phyloP scores from a whole-genome alignment of 1,284 basidiomycete genomes.

The Fomitopsis betulina region DNA sequence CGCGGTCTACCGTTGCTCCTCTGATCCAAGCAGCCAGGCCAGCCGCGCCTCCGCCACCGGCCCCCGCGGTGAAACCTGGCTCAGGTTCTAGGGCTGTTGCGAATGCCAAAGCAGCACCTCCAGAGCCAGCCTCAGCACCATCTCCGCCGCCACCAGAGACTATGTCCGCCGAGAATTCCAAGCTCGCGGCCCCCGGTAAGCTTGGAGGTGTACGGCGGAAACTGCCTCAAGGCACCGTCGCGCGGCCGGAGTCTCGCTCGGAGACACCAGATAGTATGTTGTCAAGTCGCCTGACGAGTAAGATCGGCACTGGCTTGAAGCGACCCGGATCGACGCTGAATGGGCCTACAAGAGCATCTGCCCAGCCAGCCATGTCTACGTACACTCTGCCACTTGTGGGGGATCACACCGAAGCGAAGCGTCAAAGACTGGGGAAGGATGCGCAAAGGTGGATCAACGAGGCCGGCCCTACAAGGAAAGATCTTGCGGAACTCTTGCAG shows the following conservation, averaged over 20 bases:
- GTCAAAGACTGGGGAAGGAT: slow-evolving; percentile 75
- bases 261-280: slow-evolving; percentile 48
- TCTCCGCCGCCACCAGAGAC: slow-evolving; percentile 18
- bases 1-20: slow-evolving; percentile 79
- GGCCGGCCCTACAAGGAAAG: slow-evolving; percentile 75
- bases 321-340: slow-evolving; percentile 37
- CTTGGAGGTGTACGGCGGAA: slow-evolving; percentile 63
- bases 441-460: slow-evolving; percentile 81
- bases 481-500: slow-evolving; percentile 84
- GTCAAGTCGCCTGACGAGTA: slow-evolving; percentile 36
- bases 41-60: slow-evolving; percentile 23
- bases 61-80: slow-evolving; percentile 21
- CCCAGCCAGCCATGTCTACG: slow-evolving; percentile 30
- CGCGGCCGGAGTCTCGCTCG: slow-evolving; percentile 57
- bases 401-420: slow-evolving; percentile 73
- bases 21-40: slow-evolving; percentile 79
- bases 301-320: slow-evolving; percentile 43
- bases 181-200: slow-evolving; percentile 37
- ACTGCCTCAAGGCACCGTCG: slow-evolving; percentile 55
- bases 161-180: slow-evolving; percentile 15
- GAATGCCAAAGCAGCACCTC: background rate
- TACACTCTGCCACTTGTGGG: slow-evolving; percentile 57
- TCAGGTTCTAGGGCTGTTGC: slow-evolving; percentile 17
- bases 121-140: background rate
- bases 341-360: slow-evolving; percentile 27